phyloP scores from a whole-genome alignment of 2,329 filamentous ascomycete genomes.

The Pseudogymnoascus destructans region DNA sequence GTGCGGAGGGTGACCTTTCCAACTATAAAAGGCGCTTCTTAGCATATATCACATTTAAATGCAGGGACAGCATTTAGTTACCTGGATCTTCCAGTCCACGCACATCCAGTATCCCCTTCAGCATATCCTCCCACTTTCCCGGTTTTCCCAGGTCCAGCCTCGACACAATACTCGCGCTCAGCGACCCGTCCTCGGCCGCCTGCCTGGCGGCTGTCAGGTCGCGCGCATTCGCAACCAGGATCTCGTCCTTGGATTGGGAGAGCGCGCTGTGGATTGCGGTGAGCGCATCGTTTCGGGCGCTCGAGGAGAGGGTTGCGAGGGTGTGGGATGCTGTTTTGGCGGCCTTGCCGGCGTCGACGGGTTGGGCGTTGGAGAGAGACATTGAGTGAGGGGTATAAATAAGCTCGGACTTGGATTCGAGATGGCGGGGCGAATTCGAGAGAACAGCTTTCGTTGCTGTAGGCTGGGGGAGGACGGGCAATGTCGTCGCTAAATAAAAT shows the following conservation, averaged over 20 bases:
- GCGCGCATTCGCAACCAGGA: conserved; percentile 73
- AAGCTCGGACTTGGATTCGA: conserved; percentile 6
- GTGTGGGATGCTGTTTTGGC: conserved; percentile 73
- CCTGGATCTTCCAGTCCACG: conserved; percentile 71
- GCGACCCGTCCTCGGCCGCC: conserved; percentile 59
- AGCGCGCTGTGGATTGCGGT: conserved; percentile 74
- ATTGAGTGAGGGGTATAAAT: conserved; percentile 34
- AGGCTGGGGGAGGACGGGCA: background rate
- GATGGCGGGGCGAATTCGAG: conserved; percentile 12
- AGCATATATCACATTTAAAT: conserved; percentile 12
- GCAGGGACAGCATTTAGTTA: conserved; percentile 29
- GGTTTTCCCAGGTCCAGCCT: conserved; percentile 72
- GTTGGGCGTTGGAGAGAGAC: conserved; percentile 80
- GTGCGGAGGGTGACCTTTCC: conserved; percentile 76
- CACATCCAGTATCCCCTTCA: conserved; percentile 87
- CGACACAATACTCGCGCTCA: conserved; percentile 75
- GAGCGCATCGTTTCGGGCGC: conserved; percentile 72
- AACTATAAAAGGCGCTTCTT: conserved; percentile 37
- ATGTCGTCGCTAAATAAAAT: background rate
- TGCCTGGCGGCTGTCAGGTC: conserved; percentile 65
- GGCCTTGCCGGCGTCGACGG: conserved; percentile 60
- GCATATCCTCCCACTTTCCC: conserved; percentile 96
- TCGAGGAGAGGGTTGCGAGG: conserved; percentile 64
- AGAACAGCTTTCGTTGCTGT: conserved; percentile 8
- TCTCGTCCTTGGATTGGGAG: conserved; percentile 51